Evolutionary conservation across 2,329 filamentous ascomycete genomes (phyloP).

Genomic region (Colletotrichum acutatum): DNA sequence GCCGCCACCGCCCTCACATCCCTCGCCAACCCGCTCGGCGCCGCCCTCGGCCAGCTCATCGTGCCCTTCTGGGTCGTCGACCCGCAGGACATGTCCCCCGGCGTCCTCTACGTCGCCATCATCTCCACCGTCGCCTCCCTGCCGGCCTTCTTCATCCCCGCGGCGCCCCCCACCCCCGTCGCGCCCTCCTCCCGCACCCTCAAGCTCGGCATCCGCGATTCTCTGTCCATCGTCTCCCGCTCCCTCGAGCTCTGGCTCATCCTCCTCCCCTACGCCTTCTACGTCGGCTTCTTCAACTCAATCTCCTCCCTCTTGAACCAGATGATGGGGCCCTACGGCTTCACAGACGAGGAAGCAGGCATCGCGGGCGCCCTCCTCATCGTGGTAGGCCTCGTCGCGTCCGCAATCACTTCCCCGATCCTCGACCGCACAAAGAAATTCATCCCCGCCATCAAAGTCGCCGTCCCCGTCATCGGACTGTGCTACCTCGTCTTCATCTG

Average conservation of each 20-base stretch:
- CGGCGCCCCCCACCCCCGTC: conserved; percentile 79
- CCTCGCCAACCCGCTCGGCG: conserved; percentile 90
- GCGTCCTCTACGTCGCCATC: conserved; percentile 87
- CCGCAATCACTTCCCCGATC: conserved; percentile 82
- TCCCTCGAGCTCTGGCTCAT: conserved; percentile 84
- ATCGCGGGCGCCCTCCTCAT: conserved; percentile 92
- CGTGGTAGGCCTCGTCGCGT: conserved; percentile 81
- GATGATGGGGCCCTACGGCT: conserved; percentile 87
- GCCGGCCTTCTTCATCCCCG: conserved; percentile 85
- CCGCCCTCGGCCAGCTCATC: conserved; percentile 87
- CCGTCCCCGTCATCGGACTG: conserved; percentile 79
- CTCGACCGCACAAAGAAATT: conserved; percentile 88
- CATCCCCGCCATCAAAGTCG: conserved; percentile 75
- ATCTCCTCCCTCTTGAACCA: conserved; percentile 90
- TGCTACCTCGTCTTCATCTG: conserved; percentile 84
- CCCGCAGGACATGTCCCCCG: conserved; percentile 75
- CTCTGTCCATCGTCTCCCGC: conserved; percentile 61
- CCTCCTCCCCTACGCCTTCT: conserved; percentile 82
- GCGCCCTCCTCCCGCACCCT: conserved; percentile 73
- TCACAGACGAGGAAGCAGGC: conserved; percentile 84
- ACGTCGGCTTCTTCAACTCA: conserved; percentile 94
- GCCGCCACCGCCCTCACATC: conserved; percentile 87
- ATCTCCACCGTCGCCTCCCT: conserved; percentile 76
- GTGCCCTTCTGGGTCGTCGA: conserved; percentile 79
- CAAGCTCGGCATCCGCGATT: conserved; percentile 65